Evolutionary conservation across 2,329 filamentous ascomycete genomes (phyloP), one percentile per base, ranked within the genome.

Genomic region (Fusarium irregulare): DNA sequence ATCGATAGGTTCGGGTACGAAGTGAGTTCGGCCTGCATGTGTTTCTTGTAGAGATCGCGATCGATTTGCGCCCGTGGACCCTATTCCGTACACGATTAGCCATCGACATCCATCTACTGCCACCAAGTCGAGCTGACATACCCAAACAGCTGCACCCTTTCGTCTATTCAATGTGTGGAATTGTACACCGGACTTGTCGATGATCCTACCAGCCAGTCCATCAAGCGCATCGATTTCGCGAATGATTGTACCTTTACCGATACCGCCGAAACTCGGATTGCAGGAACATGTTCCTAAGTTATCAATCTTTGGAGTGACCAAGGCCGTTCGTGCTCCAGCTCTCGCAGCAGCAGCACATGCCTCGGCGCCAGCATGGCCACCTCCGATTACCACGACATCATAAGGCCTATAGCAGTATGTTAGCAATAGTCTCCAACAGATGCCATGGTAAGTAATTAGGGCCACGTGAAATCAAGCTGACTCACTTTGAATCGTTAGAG

Each of bases 231-330:
- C 96, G 32, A 99, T 91, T 80, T 99, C 96, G 44, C 95, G 91
- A 53, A 99, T 84, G 84, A 99, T 98, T 12, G 93, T 98, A 18
- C 96, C 96, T 79, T 99, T 99, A 46, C 96, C 96, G 73, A 99
- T 98, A n/a, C 96, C 96, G 41, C 96, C 96, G 77, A 99, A 97
- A 70, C 93, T 97, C 3, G 95, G 95, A 78, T 98, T 98, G 83
- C 95, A 98, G 37, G 94, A 98, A 82, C 95, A 98, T 30, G 96
- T 93, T 58, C 95, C 95, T 21, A 98, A 89, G 74, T 98, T 97
- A 63, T 94, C 91, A 61, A 93, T 80, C 64, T 92, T 93, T 4
- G 95, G 96, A 2, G 96, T 99, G 50, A 99, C 86, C 71, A 99
- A 87, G 3, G 92, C 95, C 44, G 96, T 98, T 75, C 91, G 90